Evolutionary conservation across 345 rosid species (phyloP).

Genomic region (Ailanthus altissimus): DNA sequence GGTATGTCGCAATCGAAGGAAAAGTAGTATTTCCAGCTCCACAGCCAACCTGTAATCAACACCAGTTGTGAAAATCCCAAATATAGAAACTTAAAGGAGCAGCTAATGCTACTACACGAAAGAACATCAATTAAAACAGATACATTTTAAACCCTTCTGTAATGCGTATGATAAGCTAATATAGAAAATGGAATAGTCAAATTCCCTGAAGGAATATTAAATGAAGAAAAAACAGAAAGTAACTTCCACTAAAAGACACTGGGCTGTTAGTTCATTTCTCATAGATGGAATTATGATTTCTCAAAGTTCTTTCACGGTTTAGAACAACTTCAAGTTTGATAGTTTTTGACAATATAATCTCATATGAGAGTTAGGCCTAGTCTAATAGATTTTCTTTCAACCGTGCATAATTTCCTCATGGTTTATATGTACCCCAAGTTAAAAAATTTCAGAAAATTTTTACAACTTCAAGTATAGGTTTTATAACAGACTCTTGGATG

Average conservation of each 20-base stretch:
- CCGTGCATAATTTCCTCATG: background rate
- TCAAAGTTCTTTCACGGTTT: background rate
- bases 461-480: background rate
- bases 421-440: background rate
- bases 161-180: background rate
- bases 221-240: background rate
- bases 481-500: background rate
- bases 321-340: background rate
- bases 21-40: conserved; percentile 92
- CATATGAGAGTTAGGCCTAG: background rate
- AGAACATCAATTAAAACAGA: background rate
- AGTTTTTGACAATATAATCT: background rate
- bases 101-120: background rate
- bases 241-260: background rate
- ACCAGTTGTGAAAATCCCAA: background rate
- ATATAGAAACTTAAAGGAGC: background rate
- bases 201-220: background rate
- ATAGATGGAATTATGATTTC: background rate
- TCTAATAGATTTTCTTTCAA: background rate
- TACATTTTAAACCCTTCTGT: background rate
- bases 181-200: background rate
- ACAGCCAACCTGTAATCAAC: conserved; percentile 72
- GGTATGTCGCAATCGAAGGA: conserved; percentile 77
- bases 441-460: background rate
- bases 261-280: background rate